Evolutionary conservation across 306 rosid species (phyloP).

Genomic region (Adenanthera pavonina): DNA sequence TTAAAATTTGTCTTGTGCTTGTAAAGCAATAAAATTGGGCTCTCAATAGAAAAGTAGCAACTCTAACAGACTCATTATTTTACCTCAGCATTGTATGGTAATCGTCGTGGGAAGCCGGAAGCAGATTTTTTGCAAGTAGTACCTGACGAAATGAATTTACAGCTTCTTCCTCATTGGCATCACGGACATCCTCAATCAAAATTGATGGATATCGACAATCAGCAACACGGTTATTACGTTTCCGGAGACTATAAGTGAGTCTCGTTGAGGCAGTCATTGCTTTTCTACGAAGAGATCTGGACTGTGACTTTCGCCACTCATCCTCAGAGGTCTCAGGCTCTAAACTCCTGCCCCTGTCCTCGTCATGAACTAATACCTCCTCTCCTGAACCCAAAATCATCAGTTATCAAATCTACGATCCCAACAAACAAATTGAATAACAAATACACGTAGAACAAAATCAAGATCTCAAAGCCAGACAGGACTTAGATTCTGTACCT

Average conservation of each 20-base stretch:
- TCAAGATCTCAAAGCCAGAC: slow-evolving; percentile 32
- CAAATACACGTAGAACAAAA: slow-evolving; percentile 18
- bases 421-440: slow-evolving; percentile 7
- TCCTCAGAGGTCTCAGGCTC: slow-evolving; percentile 84
- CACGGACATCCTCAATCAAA: slow-evolving; percentile 87
- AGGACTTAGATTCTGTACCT: slow-evolving; percentile 49
- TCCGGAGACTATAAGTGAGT: slow-evolving; percentile 65
- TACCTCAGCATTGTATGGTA: slow-evolving; percentile 95
- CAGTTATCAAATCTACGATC: slow-evolving; percentile 10
- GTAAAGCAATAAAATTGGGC: slow-evolving; percentile 26
- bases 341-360: slow-evolving; percentile 54
- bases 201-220: slow-evolving; percentile 69
- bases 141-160: slow-evolving; percentile 69
- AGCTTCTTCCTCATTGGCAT: slow-evolving; percentile 84
- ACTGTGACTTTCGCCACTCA: slow-evolving; percentile 73
- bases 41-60: slow-evolving; percentile 13
- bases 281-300: slow-evolving; percentile 79
- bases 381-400: slow-evolving; percentile 54
- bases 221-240: slow-evolving; percentile 69
- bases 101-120: slow-evolving; percentile 82
- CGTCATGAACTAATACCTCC: slow-evolving; percentile 58
- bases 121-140: slow-evolving; percentile 65
- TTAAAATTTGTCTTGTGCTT: neutral
- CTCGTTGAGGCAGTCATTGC: slow-evolving; percentile 69
- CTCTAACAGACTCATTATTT: slow-evolving; percentile 22